These are phyloP conservation scores for Aspergillus sp. DNA, from an alignment of 2,329 filamentous ascomycete genomes.

Conservation along the genomic window DNA sequence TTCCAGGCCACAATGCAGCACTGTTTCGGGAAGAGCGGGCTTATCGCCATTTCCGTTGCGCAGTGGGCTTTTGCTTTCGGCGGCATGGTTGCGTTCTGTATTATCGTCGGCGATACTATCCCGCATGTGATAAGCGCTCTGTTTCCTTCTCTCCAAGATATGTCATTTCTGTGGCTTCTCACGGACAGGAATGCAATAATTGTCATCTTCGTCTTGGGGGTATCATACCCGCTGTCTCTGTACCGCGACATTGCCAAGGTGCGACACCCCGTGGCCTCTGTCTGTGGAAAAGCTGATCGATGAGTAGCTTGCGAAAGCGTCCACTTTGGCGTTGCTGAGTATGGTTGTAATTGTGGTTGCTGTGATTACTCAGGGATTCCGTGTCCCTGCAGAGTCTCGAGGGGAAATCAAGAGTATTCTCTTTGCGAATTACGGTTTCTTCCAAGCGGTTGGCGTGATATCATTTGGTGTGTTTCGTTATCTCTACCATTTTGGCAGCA, in stretches of 20 bases:
- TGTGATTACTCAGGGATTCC: conserved; percentile 71
- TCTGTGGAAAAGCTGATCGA: conserved; percentile 19
- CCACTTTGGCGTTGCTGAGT: conserved; percentile 81
- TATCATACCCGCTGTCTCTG: conserved; percentile 84
- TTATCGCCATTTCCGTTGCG: conserved; percentile 82
- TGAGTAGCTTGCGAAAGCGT: conserved; percentile 80
- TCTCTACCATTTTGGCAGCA: conserved; percentile 2
- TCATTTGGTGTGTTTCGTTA: conserved; percentile 64
- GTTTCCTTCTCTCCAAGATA: conserved; percentile 63
- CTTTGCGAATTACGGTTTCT: conserved; percentile 76
- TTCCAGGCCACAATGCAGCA: conserved; percentile 95
- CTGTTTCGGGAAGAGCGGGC: conserved; percentile 80
- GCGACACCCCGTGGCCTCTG: conserved; percentile 16
- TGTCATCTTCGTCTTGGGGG: conserved; percentile 70
- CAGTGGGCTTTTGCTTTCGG: conserved; percentile 99
- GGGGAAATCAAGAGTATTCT: conserved; percentile 64
- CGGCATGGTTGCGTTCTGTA: conserved; percentile 95
- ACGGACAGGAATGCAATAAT: conserved; percentile 77
- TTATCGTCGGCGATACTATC: conserved; percentile 94
- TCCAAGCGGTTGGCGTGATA: conserved; percentile 94
- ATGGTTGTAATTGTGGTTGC: conserved; percentile 87
- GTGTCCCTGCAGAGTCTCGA: conserved; percentile 60
- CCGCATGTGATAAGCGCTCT: conserved; percentile 77
- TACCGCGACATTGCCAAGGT: conserved; percentile 98
- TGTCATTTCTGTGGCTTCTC: conserved; percentile 72